A percentile compares a stretch with the other conserved stretches of the same genome.
Conservation (phyloP, 169 alveolate species). For the Plasmodium vivax region DNA sequence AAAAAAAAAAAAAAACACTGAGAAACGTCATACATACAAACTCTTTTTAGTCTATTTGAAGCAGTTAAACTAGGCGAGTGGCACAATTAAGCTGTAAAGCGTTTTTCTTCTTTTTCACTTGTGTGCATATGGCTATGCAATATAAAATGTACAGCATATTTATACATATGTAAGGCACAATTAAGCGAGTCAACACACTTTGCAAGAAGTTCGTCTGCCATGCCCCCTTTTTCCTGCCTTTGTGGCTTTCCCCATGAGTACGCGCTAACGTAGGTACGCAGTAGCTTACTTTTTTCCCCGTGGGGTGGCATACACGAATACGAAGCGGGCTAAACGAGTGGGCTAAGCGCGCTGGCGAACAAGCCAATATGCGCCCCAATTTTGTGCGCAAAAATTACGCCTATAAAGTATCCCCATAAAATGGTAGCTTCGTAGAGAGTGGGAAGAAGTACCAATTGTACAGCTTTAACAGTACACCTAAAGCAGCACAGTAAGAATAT, state of each 20-base stretch:
- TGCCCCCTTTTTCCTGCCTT: not conserved
- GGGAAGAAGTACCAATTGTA: not conserved
- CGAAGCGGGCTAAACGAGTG: not conserved
- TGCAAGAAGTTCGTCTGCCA: not conserved
- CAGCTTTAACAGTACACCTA: not conserved
- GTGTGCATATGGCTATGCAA: not conserved
- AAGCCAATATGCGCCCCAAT: not conserved
- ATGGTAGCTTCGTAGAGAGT: not conserved
- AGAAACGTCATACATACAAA: not conserved
- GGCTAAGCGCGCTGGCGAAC: not conserved
- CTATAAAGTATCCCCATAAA: not conserved
- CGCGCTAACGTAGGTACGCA: not conserved
- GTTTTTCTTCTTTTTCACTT: not conserved
- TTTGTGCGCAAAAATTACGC: not conserved
- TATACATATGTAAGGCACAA: not conserved
- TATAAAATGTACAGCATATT: not conserved
- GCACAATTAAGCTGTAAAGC: not conserved
- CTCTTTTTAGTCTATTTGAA: slow-evolving; percentile 4
- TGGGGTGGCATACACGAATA: not conserved
- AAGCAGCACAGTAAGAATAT: not conserved
- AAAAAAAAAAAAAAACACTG: not conserved
- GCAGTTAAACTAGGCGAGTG: not conserved
- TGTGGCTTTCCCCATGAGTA: not conserved
- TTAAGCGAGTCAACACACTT: not conserved
- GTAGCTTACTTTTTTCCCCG: not conserved